Base-by-base conservation (phyloP, 495 filamentous ascomycete genomes). In the Aspergillus mulundensis region DNA sequence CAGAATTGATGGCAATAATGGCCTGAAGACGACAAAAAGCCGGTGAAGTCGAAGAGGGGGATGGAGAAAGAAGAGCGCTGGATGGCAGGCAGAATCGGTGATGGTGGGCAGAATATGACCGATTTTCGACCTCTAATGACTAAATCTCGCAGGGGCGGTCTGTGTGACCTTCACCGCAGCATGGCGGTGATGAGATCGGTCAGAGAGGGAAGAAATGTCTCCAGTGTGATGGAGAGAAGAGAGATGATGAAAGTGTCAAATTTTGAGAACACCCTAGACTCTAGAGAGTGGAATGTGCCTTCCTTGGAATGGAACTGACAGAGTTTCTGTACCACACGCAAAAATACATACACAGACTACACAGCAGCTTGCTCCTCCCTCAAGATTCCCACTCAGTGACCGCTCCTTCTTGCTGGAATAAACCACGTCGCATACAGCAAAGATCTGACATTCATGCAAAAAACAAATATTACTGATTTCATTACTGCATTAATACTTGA, bases 111-210 rank as follows among this genome's bases (percentile, higher is more conserved):
- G 32, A 36, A 36, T 36, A 15, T 36, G 32, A 14, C 32, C 11
- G 32, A 36, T 36, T 36, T 36, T 36, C 32, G 32, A 36, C 32
- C 32, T 36, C 32, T 36, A 36, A 36, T 15, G 32, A 36, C 32
- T 36, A 36, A 36, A 36, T 70, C 65, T 70, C 60, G 63, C 54
- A 59, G 60, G 66, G 71, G 73, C 73, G 73, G 73, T 76, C 70
- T 73, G 71, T 36, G 32, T 36, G 32, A 36, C 32, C 69, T 72
- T 76, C 73, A 76, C 73, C 73, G 73, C 73, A 76, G 60, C 64
- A 73, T 73, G 73, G 72, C 70, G 72, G 72, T 74, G 73, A 74
- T 70, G 63, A 64, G 55, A 61, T 67, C 63, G 66, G 56, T 63
- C 59, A 66, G 53, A 20, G 30, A 40, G 25, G 47, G 43, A 36